phyloP scores from a whole-genome alignment of 176 grass and related monocot genomes.

The Zoysia japonica region DNA sequence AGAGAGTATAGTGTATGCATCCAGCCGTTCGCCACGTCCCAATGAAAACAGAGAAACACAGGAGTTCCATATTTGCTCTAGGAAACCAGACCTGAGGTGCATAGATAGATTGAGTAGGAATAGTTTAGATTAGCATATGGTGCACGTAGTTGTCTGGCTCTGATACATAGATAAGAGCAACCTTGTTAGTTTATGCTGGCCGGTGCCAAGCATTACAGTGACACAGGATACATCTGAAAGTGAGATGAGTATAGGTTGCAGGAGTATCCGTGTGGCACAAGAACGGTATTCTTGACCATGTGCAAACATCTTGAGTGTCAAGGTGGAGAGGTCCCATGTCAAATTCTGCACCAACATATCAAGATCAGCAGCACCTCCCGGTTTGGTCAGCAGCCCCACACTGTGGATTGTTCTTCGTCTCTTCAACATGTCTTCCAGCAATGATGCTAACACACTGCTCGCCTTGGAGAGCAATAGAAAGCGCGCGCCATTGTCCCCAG shows the following conservation, averaged over 20 bases:
- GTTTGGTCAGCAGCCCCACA: background rate
- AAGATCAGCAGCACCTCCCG: slow-evolving; percentile 25
- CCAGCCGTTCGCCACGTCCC: slow-evolving; percentile 57
- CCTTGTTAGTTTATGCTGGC: slow-evolving; percentile 47
- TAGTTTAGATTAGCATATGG: slow-evolving; percentile 1
- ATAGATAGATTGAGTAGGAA: slow-evolving; percentile 18
- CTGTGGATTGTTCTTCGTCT: slow-evolving; percentile 35
- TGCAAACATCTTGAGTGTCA: slow-evolving; percentile 63
- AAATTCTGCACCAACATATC: slow-evolving; percentile 54
- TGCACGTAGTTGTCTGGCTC: background rate
- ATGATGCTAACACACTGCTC: slow-evolving; percentile 46
- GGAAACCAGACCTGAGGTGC: slow-evolving; percentile 61
- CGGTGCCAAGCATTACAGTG: slow-evolving; percentile 15
- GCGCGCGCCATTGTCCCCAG: background rate
- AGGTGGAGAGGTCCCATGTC: slow-evolving; percentile 68
- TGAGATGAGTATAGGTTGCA: slow-evolving; percentile 61
- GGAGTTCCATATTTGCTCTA: slow-evolving; percentile 68
- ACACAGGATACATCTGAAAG: slow-evolving; percentile 50
- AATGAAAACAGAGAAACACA: slow-evolving; percentile 64
- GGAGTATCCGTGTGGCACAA: slow-evolving; percentile 54
- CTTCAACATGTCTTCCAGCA: slow-evolving; percentile 46
- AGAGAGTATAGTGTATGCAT: slow-evolving; percentile 76
- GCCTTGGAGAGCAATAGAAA: slow-evolving; percentile 44
- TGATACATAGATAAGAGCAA: slow-evolving; percentile 26
- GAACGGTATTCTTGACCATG: slow-evolving; percentile 56